phyloP scores from a whole-genome alignment of 1,284 basidiomycete genomes.

The Xerocomus cyaneibrunnescens region DNA sequence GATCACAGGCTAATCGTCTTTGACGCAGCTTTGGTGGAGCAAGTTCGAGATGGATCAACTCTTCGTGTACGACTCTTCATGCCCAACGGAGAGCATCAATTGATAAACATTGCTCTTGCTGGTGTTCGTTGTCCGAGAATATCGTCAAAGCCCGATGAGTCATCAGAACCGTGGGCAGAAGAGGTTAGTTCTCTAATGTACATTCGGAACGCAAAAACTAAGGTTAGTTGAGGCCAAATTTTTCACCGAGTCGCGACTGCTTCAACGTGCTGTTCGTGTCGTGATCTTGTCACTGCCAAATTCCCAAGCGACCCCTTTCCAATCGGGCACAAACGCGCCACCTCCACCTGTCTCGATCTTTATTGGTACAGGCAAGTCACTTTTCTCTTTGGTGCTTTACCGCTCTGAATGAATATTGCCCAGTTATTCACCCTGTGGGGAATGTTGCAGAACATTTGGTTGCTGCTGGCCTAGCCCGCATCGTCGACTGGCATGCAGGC shows the following conservation, averaged over 20 bases:
- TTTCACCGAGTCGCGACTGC: slow-evolving; percentile 90
- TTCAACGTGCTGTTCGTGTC: slow-evolving; percentile 88
- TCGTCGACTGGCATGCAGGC: slow-evolving; percentile 98
- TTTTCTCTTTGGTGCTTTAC: neutral
- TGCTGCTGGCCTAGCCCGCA: slow-evolving; percentile 81
- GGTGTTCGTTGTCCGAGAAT: slow-evolving; percentile 82
- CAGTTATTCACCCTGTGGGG: slow-evolving; percentile 88
- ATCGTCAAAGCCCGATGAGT: slow-evolving; percentile 70
- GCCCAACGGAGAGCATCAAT: slow-evolving; percentile 85
- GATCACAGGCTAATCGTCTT: slow-evolving; percentile 3
- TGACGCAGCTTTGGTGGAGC: slow-evolving; percentile 81
- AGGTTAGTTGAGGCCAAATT: slow-evolving; percentile 75
- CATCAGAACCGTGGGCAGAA: slow-evolving; percentile 80
- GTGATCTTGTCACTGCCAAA: slow-evolving; percentile 86
- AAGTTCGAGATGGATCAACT: slow-evolving; percentile 92
- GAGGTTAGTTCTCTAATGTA: slow-evolving; percentile 52
- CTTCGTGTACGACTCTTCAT: slow-evolving; percentile 87
- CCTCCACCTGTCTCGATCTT: slow-evolving; percentile 78
- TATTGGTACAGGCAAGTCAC: slow-evolving; percentile 76
- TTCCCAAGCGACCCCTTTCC: slow-evolving; percentile 79
- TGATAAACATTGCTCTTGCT: slow-evolving; percentile 81
- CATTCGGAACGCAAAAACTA: slow-evolving; percentile 1
- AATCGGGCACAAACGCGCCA: slow-evolving; percentile 61
- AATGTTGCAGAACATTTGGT: slow-evolving; percentile 93
- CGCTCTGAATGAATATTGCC: neutral